Evolutionary conservation across 2,329 filamentous ascomycete genomes (phyloP), one percentile per base, ranked within the genome.

Genomic region (Fusarium tupiense): DNA sequence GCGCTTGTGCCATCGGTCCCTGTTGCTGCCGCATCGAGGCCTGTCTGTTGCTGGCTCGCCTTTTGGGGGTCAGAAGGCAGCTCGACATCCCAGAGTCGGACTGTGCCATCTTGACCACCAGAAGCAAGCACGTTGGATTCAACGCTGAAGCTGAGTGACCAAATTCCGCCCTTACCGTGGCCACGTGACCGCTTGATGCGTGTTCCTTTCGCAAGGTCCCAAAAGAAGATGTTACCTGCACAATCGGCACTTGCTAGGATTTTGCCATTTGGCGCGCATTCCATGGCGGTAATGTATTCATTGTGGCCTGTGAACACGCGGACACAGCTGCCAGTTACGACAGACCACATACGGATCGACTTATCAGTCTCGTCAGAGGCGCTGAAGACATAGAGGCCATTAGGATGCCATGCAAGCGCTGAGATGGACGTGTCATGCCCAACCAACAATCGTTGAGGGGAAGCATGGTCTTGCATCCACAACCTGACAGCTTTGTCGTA

Each of bases 361-460:
- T 96, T 96, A 83, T 99, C 91, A 12, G 87, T 89, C 79, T 91
- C 95, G 75, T 93, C 93, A 19, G 94, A 97, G 8, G 93, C 95
- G 0, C 96, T 98, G 83, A 99, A 98, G 50, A 98, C 86, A 78
- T 98, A 99, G 11, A 93, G 91, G 24, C 94, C 94, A 80, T 99
- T 99, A 1, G 96, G 94, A 79, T 99, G 96, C 91, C 96, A 99
- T 20, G 93, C 88, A n/a, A 98, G 88, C 49, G 92, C 91, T 59
- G 97, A 97, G n/a, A 98, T 94, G 76, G 94, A 92, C 26, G 95
- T 94, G 76, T 98, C 95, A 80, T 99, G 96, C 2, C 96, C 96
- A 6, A 96, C 94, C 72, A 98, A 92, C 56, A 98, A 89, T 49
- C 96, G 92, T 72, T 96, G 90, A 17, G 95, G 93, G 31, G 95